These are phyloP conservation scores for Cinnamomum micranthum DNA, from an alignment of 164 flowering plant species.

Conservation along the genomic window DNA sequence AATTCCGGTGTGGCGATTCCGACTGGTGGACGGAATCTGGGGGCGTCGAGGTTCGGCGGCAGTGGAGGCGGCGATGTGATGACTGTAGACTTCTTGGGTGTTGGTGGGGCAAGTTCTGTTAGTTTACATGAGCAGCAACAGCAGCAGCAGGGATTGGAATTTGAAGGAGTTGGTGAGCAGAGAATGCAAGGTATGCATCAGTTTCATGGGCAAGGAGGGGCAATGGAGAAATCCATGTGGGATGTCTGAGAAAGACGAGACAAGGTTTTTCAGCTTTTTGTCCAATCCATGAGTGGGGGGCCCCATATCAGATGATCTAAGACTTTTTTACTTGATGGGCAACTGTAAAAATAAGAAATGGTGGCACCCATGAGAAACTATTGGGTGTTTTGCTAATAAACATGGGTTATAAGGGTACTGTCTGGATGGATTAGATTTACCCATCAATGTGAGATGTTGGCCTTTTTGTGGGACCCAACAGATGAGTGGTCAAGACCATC, in stretches of 20 bases:
- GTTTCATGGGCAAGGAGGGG: conserved; percentile 1
- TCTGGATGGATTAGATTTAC: neutral
- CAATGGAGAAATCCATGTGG: conserved; percentile 4
- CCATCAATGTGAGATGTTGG: neutral
- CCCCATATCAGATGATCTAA: neutral
- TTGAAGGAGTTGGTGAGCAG: neutral
- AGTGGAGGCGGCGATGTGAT: conserved; percentile 25
- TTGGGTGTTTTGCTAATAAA: neutral
- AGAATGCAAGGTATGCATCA: neutral
- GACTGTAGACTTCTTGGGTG: conserved; percentile 55
- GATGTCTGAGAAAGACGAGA: neutral
- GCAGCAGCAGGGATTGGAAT: conserved; percentile 12
- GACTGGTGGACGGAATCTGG: conserved; percentile 11
- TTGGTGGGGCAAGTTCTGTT: conserved; percentile 28
- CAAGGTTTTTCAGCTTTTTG: neutral
- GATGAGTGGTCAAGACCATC: neutral
- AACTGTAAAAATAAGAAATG: neutral
- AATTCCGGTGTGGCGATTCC: conserved; percentile 7
- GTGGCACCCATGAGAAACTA: neutral
- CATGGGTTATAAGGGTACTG: neutral
- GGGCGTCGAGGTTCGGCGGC: conserved; percentile 17
- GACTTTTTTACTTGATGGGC: neutral
- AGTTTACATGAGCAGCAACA: conserved; percentile 28
- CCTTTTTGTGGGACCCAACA: neutral
- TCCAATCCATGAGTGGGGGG: neutral